These are phyloP conservation scores for Xylaria sp. DNA, from an alignment of 2,329 filamentous ascomycete species.

Conservation along the genomic window DNA sequence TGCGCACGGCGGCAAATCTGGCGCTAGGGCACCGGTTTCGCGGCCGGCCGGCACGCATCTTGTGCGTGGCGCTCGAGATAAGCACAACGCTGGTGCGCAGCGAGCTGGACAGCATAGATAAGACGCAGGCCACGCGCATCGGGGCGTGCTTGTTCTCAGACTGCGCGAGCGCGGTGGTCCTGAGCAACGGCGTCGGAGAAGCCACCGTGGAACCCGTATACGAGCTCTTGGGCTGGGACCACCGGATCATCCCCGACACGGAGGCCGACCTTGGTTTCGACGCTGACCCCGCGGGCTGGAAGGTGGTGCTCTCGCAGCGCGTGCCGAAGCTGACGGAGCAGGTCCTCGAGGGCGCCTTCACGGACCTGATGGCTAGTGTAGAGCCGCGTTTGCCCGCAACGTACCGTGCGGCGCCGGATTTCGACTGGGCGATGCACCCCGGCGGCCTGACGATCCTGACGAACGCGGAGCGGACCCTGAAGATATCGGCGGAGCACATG, in stretches of 20 bases:
- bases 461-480: slow-evolving; percentile 69
- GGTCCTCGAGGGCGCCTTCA: slow-evolving; percentile 65
- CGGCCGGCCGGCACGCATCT: slow-evolving; percentile 68
- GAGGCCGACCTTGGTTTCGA: slow-evolving; percentile 73
- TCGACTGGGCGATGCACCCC: slow-evolving; percentile 80
- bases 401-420: slow-evolving; percentile 64
- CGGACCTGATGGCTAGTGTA: slow-evolving; percentile 62
- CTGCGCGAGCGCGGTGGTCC: slow-evolving; percentile 72
- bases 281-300: slow-evolving; percentile 73
- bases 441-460: slow-evolving; percentile 74
- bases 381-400: slow-evolving; percentile 55
- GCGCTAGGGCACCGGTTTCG: slow-evolving; percentile 71
- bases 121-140: slow-evolving; percentile 70
- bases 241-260: slow-evolving; percentile 70
- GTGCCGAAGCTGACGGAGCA: slow-evolving; percentile 68
- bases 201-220: slow-evolving; percentile 60
- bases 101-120: slow-evolving; percentile 71
- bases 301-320: slow-evolving; percentile 70
- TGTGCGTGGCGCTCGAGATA: slow-evolving; percentile 73
- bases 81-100: slow-evolving; percentile 71
- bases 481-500: slow-evolving; percentile 71
- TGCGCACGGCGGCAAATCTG: slow-evolving; percentile 74
- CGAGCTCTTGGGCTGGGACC: slow-evolving; percentile 73
- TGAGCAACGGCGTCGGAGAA: slow-evolving; percentile 71
- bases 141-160: slow-evolving; percentile 76